Percentiles rank a stretch among this genome's conserved stretches.
Conservation (phyloP, 352 stramenopile genomes). For the Globisporangium apiculatum region DNA sequence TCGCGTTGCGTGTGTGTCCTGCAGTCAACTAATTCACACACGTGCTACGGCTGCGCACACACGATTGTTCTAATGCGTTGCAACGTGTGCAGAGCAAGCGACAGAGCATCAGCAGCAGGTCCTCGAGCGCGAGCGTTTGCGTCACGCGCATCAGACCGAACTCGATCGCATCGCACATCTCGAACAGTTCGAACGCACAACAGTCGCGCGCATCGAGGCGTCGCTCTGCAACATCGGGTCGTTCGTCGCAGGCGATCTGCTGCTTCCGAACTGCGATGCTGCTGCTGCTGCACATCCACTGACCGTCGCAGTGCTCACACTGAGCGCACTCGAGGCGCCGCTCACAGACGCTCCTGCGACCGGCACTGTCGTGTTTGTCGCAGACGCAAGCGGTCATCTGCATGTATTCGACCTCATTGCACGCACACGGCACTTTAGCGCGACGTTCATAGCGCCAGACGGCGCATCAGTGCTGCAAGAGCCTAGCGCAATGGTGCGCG, state of each 20-base stretch:
- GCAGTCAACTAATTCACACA: not conserved
- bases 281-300: slow-evolving; percentile 16
- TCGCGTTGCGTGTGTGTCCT: not conserved
- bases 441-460: slow-evolving; percentile 4
- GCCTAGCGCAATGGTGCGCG: slow-evolving; percentile 16
- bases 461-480: slow-evolving; percentile 4
- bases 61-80: too few relatives aligned
- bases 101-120: slow-evolving; percentile 26
- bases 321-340: slow-evolving; percentile 19
- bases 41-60: too few relatives aligned
- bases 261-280: slow-evolving; percentile 6
- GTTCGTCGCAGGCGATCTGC: slow-evolving; percentile 36
- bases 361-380: slow-evolving; percentile 28
- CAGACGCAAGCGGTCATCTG: slow-evolving; percentile 20
- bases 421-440: slow-evolving; percentile 18
- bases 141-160: slow-evolving; percentile 21
- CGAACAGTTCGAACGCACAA: slow-evolving; percentile 26
- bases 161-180: slow-evolving; percentile 31
- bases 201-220: slow-evolving; percentile 31
- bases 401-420: slow-evolving; percentile 23
- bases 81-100: slow-evolving; percentile 21
- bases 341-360: slow-evolving; percentile 19
- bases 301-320: slow-evolving; percentile 18
- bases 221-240: slow-evolving; percentile 38
- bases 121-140: slow-evolving; percentile 24